Percentiles rank a stretch among this genome's conserved stretches.
Evolutionary conservation across 805 yeast species (phyloP).

Genomic region (Lipomyces lipofer): DNA sequence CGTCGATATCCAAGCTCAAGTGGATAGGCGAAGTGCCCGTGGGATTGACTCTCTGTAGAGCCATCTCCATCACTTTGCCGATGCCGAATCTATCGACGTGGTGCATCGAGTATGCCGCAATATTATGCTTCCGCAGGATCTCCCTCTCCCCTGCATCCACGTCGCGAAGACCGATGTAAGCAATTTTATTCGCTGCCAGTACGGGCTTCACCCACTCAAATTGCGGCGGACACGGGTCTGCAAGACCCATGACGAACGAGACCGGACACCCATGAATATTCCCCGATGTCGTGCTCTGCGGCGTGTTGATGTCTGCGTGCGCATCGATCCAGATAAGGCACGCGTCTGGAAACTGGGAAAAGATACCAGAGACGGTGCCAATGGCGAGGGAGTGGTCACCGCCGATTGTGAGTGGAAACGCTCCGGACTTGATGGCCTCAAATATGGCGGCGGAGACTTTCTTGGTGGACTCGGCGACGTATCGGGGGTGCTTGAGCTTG

Average conservation of each 20-base stretch:
- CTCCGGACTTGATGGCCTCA: constrained; percentile 49
- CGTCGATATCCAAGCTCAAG: constrained; percentile 93
- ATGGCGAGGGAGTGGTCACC: constrained; percentile 98
- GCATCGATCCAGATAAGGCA: constrained; percentile 97
- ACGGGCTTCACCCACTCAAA: constrained; percentile 77
- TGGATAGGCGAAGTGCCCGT: constrained; percentile 74
- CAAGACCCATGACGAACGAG: constrained; percentile 80
- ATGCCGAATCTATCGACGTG: constrained; percentile 94
- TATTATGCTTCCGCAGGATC: constrained; percentile 66
- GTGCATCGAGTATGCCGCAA: constrained; percentile 90
- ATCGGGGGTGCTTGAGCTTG: constrained; percentile 66
- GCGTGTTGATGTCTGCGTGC: constrained; percentile 94
- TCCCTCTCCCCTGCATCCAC: constrained; percentile 83
- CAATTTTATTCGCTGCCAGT: constrained; percentile 68
- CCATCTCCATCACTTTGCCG: constrained; percentile 88
- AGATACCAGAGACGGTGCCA: constrained; percentile 84
- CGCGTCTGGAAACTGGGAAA: constrained; percentile 78
- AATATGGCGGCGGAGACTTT: constrained; percentile 61
- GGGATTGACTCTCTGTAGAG: constrained; percentile 75
- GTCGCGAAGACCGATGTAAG: constrained; percentile 92
- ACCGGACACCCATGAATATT: constrained; percentile 97
- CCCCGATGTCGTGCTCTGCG: constrained; percentile 78
- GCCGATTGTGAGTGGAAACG: constrained; percentile 82
- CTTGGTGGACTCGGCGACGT: constrained; percentile 73
- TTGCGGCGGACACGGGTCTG: constrained; percentile 63